Conservation (phyloP, 106 monocot genomes). For the Dioscorea zingiberensis region DNA sequence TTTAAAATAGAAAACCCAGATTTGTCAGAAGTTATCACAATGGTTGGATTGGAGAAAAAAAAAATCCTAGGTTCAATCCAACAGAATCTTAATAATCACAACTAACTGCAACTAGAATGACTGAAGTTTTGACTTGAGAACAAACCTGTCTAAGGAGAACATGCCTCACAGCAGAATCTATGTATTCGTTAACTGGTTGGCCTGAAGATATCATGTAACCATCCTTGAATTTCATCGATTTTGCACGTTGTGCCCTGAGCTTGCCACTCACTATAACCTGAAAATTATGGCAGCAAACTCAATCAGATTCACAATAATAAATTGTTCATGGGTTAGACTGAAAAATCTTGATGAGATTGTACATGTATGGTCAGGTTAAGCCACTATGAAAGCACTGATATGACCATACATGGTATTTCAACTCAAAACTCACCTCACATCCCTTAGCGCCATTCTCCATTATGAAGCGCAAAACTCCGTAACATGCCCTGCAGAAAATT, state of each 20-base stretch:
- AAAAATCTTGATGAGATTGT: no score
- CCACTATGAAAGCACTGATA: no score
- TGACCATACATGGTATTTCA: no score
- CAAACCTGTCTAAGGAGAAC: not conserved
- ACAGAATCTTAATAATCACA: no score
- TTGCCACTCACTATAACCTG: conserved; percentile 1
- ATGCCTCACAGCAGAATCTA: conserved; percentile 1
- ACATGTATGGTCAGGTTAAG: no score
- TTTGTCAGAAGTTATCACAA: no score
- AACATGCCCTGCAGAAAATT: not conserved
- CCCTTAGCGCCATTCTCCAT: not conserved
- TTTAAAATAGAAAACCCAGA: no score
- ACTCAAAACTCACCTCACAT: not conserved
- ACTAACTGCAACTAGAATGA: no score
- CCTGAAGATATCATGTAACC: conserved; percentile 2
- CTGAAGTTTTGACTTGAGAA: not conserved
- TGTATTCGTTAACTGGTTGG: conserved; percentile 2
- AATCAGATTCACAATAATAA: no score
- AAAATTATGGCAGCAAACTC: not conserved
- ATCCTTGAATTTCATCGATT: conserved; percentile 6
- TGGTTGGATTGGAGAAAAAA: not conserved
- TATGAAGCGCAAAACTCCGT: not conserved
- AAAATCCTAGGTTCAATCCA: no score
- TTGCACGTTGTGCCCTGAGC: conserved; percentile 6
- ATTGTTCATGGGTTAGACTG: no score